phyloP scores from a whole-genome alignment of 2,329 filamentous ascomycete species.

The Diaporthe batatas region DNA sequence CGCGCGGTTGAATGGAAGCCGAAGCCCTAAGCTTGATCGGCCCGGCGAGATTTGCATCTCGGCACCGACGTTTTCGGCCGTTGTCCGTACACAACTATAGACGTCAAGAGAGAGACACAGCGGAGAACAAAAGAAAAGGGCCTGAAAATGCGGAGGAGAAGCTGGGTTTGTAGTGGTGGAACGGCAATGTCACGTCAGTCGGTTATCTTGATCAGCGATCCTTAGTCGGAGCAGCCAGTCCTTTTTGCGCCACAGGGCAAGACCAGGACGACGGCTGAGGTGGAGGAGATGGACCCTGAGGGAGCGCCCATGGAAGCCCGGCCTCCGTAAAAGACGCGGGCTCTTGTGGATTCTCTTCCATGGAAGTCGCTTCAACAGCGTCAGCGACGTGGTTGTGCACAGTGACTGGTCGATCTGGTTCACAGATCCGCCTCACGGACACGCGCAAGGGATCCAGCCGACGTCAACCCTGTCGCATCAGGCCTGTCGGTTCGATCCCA shows the following conservation, averaged over 20 bases:
- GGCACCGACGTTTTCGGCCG: not conserved
- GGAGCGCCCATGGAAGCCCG: conserved; percentile 53
- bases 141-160: not conserved
- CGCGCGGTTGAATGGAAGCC: not conserved
- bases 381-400: conserved; percentile 62
- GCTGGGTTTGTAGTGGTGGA: not conserved
- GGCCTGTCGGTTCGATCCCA: conserved; percentile 60
- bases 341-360: conserved; percentile 56
- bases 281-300: conserved; percentile 51
- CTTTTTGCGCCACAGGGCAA: not conserved
- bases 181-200: not conserved
- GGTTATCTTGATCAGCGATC: not conserved
- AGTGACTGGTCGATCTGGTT: conserved; percentile 62
- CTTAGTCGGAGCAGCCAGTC: not conserved
- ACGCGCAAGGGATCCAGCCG: conserved; percentile 61
- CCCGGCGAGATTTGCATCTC: not conserved
- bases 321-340: conserved; percentile 48
- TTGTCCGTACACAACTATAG: too few relatives aligned
- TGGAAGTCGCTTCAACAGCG: conserved; percentile 61
- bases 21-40: not conserved
- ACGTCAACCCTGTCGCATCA: conserved; percentile 58
- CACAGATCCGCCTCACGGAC: conserved; percentile 64
- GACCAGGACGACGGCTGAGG: conserved; percentile 19
- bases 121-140: not conserved
- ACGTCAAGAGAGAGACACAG: not conserved